Evolutionary conservation across 139 green algal genomes (phyloP).

Genomic region (Spirogloea muscicola): DNA sequence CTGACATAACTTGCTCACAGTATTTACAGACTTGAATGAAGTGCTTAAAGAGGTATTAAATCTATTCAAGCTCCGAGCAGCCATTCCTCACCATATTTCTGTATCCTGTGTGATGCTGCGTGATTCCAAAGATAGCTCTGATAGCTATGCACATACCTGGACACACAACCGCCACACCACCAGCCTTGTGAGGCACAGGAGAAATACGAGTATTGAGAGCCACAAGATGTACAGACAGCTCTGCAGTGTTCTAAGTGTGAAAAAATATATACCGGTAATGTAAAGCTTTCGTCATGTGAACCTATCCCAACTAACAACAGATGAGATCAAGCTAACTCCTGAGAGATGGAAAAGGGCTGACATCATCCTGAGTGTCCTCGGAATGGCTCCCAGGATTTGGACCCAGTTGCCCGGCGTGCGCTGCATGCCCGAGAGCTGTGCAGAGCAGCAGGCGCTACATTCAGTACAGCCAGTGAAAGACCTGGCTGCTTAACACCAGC

Average conservation of each 20-base stretch:
- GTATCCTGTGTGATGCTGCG: conserved; percentile 61
- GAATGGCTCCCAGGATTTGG: conserved; percentile 59
- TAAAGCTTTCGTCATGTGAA: too few relatives aligned
- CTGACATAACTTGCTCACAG: too few relatives aligned
- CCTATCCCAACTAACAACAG: too few relatives aligned
- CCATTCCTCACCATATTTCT: conserved; percentile 51
- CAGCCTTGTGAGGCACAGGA: too few relatives aligned
- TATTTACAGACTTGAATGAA: not conserved
- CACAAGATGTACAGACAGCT: too few relatives aligned
- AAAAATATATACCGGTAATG: too few relatives aligned
- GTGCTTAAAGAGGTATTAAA: not conserved
- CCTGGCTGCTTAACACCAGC: too few relatives aligned
- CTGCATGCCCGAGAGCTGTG: conserved; percentile 19
- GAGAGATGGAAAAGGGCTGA: conserved; percentile 17
- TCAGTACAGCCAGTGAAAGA: too few relatives aligned
- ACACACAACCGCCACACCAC: too few relatives aligned
- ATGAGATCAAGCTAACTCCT: not conserved
- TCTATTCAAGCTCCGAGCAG: not conserved
- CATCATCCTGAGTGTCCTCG: conserved; percentile 76
- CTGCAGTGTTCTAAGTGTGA: too few relatives aligned
- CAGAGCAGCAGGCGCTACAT: too few relatives aligned
- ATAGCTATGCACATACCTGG: conserved; percentile 85
- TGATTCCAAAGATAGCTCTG: conserved; percentile 86
- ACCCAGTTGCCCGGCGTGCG: conserved; percentile 8
- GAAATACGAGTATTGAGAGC: too few relatives aligned